Evolutionary conservation across 345 rosid species (phyloP).

Genomic region (Eucalyptus dawsonii): DNA sequence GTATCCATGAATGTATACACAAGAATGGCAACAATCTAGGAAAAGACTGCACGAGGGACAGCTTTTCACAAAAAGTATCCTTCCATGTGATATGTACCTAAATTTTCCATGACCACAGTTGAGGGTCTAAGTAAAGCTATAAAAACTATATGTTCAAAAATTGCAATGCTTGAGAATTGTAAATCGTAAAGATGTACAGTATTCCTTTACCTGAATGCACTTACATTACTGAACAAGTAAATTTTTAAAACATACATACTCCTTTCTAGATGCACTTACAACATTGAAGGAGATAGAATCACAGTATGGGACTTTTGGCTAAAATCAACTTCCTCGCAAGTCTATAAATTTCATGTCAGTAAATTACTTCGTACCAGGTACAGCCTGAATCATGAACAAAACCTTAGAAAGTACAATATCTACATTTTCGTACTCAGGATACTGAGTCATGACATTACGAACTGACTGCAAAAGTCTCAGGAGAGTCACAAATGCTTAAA

Average conservation of each 20-base stretch:
- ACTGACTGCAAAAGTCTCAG: background rate
- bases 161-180: background rate
- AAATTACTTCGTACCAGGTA: background rate
- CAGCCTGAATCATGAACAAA: background rate
- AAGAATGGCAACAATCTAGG: background rate
- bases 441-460: background rate
- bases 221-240: background rate
- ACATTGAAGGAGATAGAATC: background rate
- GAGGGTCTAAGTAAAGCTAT: background rate
- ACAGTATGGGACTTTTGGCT: background rate
- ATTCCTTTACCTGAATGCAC: background rate
- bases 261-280: background rate
- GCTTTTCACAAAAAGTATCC: background rate
- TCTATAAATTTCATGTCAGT: background rate
- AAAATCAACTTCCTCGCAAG: background rate
- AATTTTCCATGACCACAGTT: background rate
- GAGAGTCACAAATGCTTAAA: background rate
- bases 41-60: background rate
- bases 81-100: background rate
- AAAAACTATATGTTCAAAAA: background rate
- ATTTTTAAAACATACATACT: background rate
- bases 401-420: background rate
- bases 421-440: background rate
- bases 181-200: background rate
- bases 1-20: background rate